phyloP scores from a whole-genome alignment of 2,329 filamentous ascomycete genomes.

The Knufia petricola region DNA sequence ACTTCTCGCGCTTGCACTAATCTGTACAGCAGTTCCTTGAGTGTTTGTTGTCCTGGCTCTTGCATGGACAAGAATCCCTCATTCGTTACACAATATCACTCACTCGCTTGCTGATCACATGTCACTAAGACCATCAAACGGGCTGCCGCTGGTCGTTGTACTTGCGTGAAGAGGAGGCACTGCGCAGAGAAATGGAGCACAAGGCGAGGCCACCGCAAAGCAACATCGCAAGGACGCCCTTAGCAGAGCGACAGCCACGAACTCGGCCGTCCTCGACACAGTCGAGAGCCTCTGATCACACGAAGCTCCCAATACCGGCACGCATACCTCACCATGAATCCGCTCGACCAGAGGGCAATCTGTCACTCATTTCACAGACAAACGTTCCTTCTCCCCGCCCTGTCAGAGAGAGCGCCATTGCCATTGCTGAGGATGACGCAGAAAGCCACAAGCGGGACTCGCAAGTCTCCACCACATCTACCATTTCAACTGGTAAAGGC shows the following conservation, averaged over 20 bases:
- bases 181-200: neutral
- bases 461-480: constrained; percentile 39
- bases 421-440: constrained; percentile 39
- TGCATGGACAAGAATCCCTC: neutral
- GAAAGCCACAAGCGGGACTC: constrained; percentile 26
- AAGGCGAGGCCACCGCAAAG: constrained; percentile 1
- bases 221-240: constrained; percentile 12
- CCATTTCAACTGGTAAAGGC: constrained; percentile 45
- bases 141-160: neutral
- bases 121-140: neutral
- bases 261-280: constrained; percentile 7
- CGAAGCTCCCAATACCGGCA: constrained; percentile 8
- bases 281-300: constrained; percentile 8
- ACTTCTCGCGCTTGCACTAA: constrained; percentile 1
- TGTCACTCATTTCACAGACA: constrained; percentile 14
- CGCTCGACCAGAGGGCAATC: constrained; percentile 23
- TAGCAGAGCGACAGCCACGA: constrained; percentile 20
- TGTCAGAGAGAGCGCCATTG: constrained; percentile 46
- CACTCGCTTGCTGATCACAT: neutral
- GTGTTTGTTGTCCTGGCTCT: neutral
- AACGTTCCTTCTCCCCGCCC: constrained; percentile 9
- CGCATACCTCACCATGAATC: constrained; percentile 23
- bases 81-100: neutral
- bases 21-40: neutral
- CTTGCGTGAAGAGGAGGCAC: neutral